Conservation (phyloP, 129 eudicot species). For the Solidago caesia region DNA sequence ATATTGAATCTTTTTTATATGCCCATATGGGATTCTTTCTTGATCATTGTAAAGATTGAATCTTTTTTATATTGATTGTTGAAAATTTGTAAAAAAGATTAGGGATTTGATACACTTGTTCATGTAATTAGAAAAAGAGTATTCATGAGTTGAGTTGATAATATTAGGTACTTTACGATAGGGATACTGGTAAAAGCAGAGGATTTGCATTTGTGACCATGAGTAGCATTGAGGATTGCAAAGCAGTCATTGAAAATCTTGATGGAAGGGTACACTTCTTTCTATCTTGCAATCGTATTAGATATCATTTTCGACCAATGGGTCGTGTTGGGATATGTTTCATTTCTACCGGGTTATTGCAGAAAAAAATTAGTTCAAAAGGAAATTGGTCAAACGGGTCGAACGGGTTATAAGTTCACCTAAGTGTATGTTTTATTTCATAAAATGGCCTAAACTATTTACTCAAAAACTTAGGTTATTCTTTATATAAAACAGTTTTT, state of each 20-base stretch:
- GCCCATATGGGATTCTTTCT: background rate
- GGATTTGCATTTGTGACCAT: slow-evolving; percentile 97
- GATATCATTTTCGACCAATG: background rate
- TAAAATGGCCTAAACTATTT: no score
- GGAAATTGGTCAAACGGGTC: background rate
- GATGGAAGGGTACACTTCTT: slow-evolving; percentile 65
- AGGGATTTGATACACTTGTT: background rate
- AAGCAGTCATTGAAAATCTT: slow-evolving; percentile 71
- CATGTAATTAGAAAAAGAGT: slow-evolving; percentile 10
- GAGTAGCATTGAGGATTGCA: slow-evolving; percentile 81
- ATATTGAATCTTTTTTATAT: background rate
- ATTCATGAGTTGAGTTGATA: slow-evolving; percentile 15
- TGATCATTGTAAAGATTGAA: background rate
- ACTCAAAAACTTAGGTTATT: no score
- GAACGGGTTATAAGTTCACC: background rate
- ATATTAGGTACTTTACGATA: slow-evolving; percentile 70
- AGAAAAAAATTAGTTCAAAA: background rate
- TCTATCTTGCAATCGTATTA: background rate
- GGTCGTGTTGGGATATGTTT: background rate
- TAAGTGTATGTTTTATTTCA: no score
- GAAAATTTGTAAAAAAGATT: background rate
- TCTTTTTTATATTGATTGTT: background rate
- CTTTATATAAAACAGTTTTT: no score
- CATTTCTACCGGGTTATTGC: background rate
- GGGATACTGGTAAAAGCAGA: slow-evolving; percentile 80